Conservation (phyloP, 768 basidiomycete species). For the Naganishia randhawae region DNA sequence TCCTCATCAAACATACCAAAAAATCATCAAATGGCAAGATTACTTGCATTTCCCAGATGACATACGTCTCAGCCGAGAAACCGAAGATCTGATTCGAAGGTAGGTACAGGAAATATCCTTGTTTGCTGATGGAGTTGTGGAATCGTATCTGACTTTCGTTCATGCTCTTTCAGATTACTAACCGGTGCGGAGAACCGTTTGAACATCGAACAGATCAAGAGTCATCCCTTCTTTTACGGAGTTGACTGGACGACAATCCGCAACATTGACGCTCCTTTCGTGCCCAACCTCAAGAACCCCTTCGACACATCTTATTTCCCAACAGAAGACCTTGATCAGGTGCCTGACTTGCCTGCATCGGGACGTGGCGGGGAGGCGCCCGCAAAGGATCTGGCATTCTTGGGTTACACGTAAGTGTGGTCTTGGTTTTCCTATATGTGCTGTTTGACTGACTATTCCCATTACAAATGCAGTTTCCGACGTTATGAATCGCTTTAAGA, state of each 20-base stretch:
- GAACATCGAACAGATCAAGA: conserved; percentile 79
- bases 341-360: conserved; percentile 55
- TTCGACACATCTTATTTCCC: conserved; percentile 99
- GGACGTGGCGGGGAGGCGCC: conserved; percentile 51
- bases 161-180: conserved; percentile 57
- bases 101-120: conserved; percentile 52
- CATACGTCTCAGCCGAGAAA: conserved; percentile 83
- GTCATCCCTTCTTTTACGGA: conserved; percentile 67
- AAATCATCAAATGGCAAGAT: conserved; percentile 90
- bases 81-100: conserved; percentile 82
- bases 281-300: conserved; percentile 87
- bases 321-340: conserved; percentile 85
- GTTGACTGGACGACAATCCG: conserved; percentile 89
- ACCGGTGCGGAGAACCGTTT: conserved; percentile 76
- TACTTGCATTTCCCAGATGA: conserved; percentile 89
- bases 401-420: conserved; percentile 54
- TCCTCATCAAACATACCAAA: conserved; percentile 95
- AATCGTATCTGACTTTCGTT: not conserved
- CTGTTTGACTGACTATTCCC: not conserved
- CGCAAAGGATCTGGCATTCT: conserved; percentile 61
- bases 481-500: conserved; percentile 45
- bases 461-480: conserved; percentile 38
- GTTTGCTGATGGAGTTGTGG: not conserved
- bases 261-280: conserved; percentile 87
- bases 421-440: not conserved